Evolutionary conservation across 768 basidiomycete genomes (phyloP).

Genomic region (Flagelloscypha sp.): DNA sequence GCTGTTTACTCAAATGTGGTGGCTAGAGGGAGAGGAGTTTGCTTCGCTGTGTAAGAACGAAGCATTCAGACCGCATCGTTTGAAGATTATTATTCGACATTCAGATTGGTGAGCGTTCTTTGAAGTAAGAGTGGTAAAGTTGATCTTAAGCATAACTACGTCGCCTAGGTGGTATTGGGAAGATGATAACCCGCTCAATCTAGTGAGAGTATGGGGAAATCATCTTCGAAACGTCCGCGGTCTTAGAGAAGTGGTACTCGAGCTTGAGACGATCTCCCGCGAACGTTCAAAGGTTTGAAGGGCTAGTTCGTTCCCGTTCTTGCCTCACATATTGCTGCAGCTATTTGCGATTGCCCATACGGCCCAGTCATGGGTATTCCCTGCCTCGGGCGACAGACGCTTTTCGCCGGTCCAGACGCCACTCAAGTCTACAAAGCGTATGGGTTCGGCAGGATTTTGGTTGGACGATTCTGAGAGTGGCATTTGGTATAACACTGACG

Average conservation of each 20-base stretch:
- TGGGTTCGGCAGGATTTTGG: no score
- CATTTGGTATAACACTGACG: no score
- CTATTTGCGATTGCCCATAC: no score
- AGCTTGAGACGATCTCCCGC: constrained; percentile 16
- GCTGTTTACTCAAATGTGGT: constrained; percentile 15
- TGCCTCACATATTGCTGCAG: no score
- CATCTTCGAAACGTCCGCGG: constrained; percentile 7
- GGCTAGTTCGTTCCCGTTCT: no score
- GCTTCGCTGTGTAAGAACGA: constrained; percentile 3
- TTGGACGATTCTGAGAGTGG: no score
- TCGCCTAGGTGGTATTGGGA: constrained; percentile 21
- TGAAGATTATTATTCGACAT: constrained; percentile 14
- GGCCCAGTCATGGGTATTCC: no score
- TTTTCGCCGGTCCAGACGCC: no score
- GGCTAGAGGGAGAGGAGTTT: constrained; percentile 9
- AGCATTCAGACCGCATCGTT: constrained; percentile 5
- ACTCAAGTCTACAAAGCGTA: no score
- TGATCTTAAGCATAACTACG: no score
- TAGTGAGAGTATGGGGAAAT: constrained; percentile 11
- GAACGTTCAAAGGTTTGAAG: constrained; percentile 16
- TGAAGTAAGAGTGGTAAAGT: no score
- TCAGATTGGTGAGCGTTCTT: constrained; percentile 21
- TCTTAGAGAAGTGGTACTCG: constrained; percentile 14
- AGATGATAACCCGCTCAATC: constrained; percentile 6
- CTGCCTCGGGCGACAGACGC: no score